Base-by-base conservation (phyloP, 768 basidiomycete species). In the Glaciozyma martinii region DNA sequence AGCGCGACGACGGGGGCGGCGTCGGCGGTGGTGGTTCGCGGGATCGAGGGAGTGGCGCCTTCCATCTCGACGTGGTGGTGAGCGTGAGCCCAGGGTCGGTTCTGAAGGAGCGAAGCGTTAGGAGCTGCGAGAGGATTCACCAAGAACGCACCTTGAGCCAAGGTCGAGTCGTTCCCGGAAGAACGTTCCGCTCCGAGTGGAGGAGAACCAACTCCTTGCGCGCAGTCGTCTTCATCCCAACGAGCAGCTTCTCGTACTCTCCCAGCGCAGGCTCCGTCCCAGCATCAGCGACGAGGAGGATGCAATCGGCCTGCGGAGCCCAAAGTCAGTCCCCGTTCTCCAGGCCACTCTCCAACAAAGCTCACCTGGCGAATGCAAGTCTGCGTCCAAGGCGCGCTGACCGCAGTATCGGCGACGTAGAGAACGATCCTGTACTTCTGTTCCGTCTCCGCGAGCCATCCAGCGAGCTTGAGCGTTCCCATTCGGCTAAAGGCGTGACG, bases 201-300 rank as follows among this genome's bases (percentile, higher is more conserved):
- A 99, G 80, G 7, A 99, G 80, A 7, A 99, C 86, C 32, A 99
- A 83, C 75, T 99, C 95, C 77, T 98, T 98, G 61, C 95, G 80
- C n/a, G 94, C 95, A 0, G 94, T 98, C 0, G 94, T 97, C 79
- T 98, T 98, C 82, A 92, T 88, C 2, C 92, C 92, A 49, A 97
- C 80, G 27, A 99, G 78, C 5, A 98, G 79, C 60, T 93, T 84
- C 76, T 99, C 93, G 73, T 91, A 98, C 78, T 99, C 95, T 18
- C 95, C 95, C 9, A 91, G 79, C 25, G 82, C 82, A 0, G 80
- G 78, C 19, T 91, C 86, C 74, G 90, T 92, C 63, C 95, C 92
- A 5, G 89, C 93, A 83, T 93, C 87, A 12, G 90, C 92, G 60
- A 94, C 87, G 27, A 93, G 84, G 84, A 95, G 85, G 44, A 95